Conservation (phyloP, 768 basidiomycete species). For the Floccularia luteovirens region DNA sequence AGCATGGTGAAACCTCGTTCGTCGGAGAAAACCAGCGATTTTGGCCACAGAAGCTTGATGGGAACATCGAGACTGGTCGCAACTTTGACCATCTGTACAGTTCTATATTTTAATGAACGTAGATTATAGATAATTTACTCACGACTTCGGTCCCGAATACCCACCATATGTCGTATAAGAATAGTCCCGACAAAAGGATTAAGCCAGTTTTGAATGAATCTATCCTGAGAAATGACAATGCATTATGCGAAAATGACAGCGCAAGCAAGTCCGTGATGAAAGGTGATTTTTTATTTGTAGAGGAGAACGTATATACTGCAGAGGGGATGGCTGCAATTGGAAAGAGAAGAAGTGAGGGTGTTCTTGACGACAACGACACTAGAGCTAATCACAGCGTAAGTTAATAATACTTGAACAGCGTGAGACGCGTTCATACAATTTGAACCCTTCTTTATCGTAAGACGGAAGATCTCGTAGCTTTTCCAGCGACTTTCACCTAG, state of each 20-base stretch:
- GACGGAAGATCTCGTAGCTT: constrained; percentile 37
- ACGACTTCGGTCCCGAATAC: constrained; percentile 86
- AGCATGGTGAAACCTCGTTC: constrained; percentile 77
- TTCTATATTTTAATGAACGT: not conserved
- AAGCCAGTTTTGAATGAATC: constrained; percentile 88
- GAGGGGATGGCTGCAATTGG: constrained; percentile 62
- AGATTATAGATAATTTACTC: constrained; percentile 17
- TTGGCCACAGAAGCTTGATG: constrained; percentile 89
- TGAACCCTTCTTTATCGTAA: constrained; percentile 37
- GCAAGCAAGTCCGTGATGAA: constrained; percentile 68
- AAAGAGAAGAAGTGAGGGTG: constrained; percentile 47
- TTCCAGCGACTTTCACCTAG: constrained; percentile 53
- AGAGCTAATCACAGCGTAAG: constrained; percentile 17
- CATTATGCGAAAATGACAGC: constrained; percentile 79
- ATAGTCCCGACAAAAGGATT: constrained; percentile 75
- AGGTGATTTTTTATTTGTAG: constrained; percentile 45
- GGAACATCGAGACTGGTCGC: constrained; percentile 87
- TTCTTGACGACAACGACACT: constrained; percentile 39
- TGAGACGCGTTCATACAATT: constrained; percentile 25
- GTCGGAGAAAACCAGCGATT: constrained; percentile 42
- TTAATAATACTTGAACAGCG: not conserved
- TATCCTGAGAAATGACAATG: constrained; percentile 70
- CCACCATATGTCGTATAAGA: constrained; percentile 95
- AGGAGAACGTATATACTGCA: constrained; percentile 47
- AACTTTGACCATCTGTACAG: constrained; percentile 80